Evolutionary conservation across 768 basidiomycete species (phyloP).

Genomic region (Pleurotus djamor): DNA sequence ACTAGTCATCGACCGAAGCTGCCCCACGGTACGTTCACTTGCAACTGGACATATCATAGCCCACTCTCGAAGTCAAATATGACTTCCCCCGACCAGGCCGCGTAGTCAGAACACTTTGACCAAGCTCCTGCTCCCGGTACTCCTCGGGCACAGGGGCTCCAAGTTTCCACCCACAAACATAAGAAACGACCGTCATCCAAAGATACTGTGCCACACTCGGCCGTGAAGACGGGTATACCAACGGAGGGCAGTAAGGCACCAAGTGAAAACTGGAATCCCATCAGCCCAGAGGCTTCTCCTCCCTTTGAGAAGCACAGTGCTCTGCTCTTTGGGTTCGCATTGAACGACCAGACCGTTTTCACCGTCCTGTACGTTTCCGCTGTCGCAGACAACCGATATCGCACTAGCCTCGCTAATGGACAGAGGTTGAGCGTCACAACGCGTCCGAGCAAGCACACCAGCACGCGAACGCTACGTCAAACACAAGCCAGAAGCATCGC

Average conservation of each 20-base stretch:
- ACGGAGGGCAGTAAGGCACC: background rate
- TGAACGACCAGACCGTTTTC: constrained; percentile 10
- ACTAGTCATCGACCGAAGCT: background rate
- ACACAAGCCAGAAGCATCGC: background rate
- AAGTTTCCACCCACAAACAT: constrained; percentile 19
- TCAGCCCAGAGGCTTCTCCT: constrained; percentile 9
- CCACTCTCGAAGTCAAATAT: constrained; percentile 36
- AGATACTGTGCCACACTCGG: constrained; percentile 10
- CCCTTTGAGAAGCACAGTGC: constrained; percentile 19
- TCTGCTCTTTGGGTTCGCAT: constrained; percentile 29
- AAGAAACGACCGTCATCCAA: constrained; percentile 16
- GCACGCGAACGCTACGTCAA: background rate
- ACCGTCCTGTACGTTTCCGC: constrained; percentile 30
- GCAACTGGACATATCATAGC: constrained; percentile 12
- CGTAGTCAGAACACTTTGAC: constrained; percentile 28
- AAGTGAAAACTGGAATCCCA: background rate
- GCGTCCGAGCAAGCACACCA: background rate
- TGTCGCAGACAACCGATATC: constrained; percentile 16
- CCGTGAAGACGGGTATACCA: background rate
- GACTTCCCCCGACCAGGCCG: constrained; percentile 36
- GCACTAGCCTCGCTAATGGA: background rate
- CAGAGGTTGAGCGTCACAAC: background rate
- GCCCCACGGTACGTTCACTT: constrained; percentile 10
- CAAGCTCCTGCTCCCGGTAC: constrained; percentile 31
- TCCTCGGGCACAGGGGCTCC: constrained; percentile 30